phyloP scores from a whole-genome alignment of 148 eudicot genomes.

The Amaranthus palmeri region DNA sequence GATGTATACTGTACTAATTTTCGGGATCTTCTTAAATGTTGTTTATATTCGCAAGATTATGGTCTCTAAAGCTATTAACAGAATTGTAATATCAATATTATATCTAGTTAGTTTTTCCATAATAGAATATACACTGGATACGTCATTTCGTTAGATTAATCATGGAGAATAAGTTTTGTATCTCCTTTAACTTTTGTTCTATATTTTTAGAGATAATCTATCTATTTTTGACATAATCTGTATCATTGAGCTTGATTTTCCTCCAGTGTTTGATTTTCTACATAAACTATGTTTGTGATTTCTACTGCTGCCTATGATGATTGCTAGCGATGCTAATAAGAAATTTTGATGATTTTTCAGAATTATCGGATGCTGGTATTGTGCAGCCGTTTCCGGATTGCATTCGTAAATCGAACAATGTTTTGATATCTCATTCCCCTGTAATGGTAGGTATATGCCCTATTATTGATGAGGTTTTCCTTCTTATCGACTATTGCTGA shows the following conservation, averaged over 20 bases:
- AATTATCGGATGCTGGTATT: slow-evolving; percentile 3
- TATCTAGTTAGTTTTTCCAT: not conserved
- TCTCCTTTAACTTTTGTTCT: too few species aligned
- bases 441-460: slow-evolving; percentile 18
- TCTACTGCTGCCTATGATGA: not conserved
- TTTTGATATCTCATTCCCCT: slow-evolving; percentile 9
- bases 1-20: not conserved
- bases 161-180: not conserved
- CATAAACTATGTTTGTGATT: not conserved
- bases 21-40: not conserved
- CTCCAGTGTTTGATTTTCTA: not conserved
- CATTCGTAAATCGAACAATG: slow-evolving; percentile 3
- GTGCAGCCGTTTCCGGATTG: slow-evolving; percentile 5
- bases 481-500: not conserved
- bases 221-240: too few species aligned
- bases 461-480: not conserved
- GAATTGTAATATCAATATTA: not conserved
- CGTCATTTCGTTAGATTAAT: not conserved
- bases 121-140: not conserved
- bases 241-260: not conserved
- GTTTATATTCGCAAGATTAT: not conserved
- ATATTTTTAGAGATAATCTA: too few species aligned
- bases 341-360: slow-evolving; percentile 10
- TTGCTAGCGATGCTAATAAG: not conserved
- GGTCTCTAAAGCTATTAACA: not conserved